Base-by-base conservation (phyloP, 108 stramenopile species). In the Skeletonema marinoi region DNA sequence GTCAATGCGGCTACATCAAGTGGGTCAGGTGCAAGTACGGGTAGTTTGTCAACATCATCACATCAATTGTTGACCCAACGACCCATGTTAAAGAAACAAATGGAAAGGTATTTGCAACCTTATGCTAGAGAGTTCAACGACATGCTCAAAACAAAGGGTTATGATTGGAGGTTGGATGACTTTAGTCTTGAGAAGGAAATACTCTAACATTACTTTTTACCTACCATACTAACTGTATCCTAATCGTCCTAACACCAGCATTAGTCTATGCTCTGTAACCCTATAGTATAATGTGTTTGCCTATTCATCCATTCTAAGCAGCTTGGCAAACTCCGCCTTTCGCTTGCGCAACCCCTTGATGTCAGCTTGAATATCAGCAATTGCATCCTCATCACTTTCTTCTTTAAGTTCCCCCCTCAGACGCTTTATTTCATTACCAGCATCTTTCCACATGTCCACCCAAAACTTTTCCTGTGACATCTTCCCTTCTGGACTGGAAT, bases 151-250 rank as follows among this genome's bases (percentile, higher is more conserved):
- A 65, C 74, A 54, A 42, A 78, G 32, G 81, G 84, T 3, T 84
- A 83, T 66, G 31, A 69, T 4, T 87, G 83, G 82, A 77, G 9
- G 10, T 65, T 87, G 65, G 70, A 73, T 58, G 83, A 87, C 21
- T 78, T 78, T 60, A 17, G 38, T 39, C 9, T 9, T 42, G 0
- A 60, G 19, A n/a, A 21, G 38, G 8, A 54, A 32, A 60, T 29
- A 31, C 33, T 19, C 32, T 19, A 70, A 19, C 31, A 33, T 33
- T n/a, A 32, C n/a, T 65, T 17, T 62, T 16, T 32, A 46, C 44
- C 44, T 46, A n/a, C 10, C 11, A 41, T 41, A 41, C 39, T 41
- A 41, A 11, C 44, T n/a, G 16, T 46, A n/a, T n/a, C 16, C 16
- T n/a, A n/a, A 1, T 1, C 44, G n/a, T n/a, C 16, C 44, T n/a